Evolutionary conservation across 208 protist genomes (phyloP).

Genomic region (Herpetomonas tarakana): DNA sequence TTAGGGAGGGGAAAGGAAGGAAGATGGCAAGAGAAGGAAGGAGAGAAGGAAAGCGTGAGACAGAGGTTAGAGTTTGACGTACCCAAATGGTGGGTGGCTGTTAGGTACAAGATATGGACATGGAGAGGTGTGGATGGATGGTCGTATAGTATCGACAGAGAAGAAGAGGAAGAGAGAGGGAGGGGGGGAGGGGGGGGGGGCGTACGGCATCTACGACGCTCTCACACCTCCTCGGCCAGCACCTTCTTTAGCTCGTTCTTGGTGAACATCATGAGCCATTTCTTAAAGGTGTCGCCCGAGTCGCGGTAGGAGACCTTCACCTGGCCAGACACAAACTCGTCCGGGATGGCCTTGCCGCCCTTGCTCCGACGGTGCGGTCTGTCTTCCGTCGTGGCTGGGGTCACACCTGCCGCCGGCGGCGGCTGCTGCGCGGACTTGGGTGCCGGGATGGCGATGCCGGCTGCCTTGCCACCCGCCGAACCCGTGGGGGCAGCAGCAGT

Average conservation of each 20-base stretch:
- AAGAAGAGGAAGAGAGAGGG: background rate
- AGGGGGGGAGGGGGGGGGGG: background rate
- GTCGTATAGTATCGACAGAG: too few species aligned
- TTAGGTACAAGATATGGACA: too few species aligned
- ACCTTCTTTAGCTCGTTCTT: constrained; percentile 24
- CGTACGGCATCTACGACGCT: background rate
- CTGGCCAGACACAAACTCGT: constrained; percentile 45
- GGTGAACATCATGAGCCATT: constrained; percentile 37
- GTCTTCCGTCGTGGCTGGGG: constrained; percentile 4
- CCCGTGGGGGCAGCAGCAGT: constrained; percentile 5
- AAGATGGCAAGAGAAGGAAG: background rate
- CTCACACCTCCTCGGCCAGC: constrained; percentile 14
- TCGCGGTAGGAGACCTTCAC: constrained; percentile 33
- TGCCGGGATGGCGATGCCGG: constrained; percentile 21
- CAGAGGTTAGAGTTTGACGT: too few species aligned
- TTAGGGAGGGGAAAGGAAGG: background rate
- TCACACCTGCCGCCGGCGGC: background rate
- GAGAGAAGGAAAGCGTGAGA: background rate
- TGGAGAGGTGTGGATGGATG: too few species aligned
- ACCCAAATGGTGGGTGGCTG: too few species aligned
- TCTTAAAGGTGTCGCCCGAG: constrained; percentile 26
- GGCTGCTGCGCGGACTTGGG: constrained; percentile 24
- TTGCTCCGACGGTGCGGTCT: constrained; percentile 5
- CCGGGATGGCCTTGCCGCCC: constrained; percentile 24
- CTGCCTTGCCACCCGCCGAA: constrained; percentile 2